phyloP scores from a whole-genome alignment of 345 rosid species.

The Odontarrhena argentea region DNA sequence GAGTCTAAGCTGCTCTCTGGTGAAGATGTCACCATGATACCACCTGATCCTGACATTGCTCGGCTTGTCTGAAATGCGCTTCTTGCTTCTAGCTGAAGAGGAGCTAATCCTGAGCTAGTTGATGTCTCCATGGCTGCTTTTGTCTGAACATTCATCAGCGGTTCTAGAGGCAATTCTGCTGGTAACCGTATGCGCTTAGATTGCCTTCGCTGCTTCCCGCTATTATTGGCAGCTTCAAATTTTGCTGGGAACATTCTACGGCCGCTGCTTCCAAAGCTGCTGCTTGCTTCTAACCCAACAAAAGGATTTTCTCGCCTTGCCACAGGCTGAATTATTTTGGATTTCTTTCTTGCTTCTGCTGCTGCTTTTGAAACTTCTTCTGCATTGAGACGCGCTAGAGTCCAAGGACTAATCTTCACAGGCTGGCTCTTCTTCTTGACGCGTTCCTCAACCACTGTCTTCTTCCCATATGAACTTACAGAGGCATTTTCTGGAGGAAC shows the following conservation, averaged over 20 bases:
- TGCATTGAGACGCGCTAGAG: slow-evolving; percentile 84
- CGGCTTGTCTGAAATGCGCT: slow-evolving; percentile 93
- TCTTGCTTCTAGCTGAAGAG: slow-evolving; percentile 91
- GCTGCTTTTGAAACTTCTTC: slow-evolving; percentile 96
- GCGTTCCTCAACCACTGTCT: slow-evolving; percentile 60
- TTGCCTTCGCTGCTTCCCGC: slow-evolving; percentile 50
- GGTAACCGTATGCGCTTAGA: slow-evolving; percentile 76
- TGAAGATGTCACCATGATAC: slow-evolving; percentile 70
- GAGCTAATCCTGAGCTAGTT: slow-evolving; percentile 71
- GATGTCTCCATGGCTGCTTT: slow-evolving; percentile 67
- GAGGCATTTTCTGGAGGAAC: slow-evolving; percentile 97
- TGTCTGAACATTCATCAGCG: slow-evolving; percentile 47
- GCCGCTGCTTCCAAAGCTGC: slow-evolving; percentile 82
- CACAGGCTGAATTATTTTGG: slow-evolving; percentile 85
- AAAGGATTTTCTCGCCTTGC: slow-evolving; percentile 55
- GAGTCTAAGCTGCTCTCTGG: slow-evolving; percentile 98
- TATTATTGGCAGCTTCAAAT: slow-evolving; percentile 51
- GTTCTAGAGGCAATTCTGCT: slow-evolving; percentile 71
- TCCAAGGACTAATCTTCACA: slow-evolving; percentile 96
- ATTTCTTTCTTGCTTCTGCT: slow-evolving; percentile 91
- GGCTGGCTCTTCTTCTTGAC: slow-evolving; percentile 67
- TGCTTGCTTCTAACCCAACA: slow-evolving; percentile 55
- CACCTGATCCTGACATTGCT: slow-evolving; percentile 78
- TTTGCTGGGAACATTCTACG: slow-evolving; percentile 66
- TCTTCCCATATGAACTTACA: slow-evolving; percentile 91